A percentile compares a stretch with the other conserved stretches of the same genome.
Evolutionary conservation across 202 grass and related monocot genomes (phyloP).

Genomic region (Hordeum pubiflorum): DNA sequence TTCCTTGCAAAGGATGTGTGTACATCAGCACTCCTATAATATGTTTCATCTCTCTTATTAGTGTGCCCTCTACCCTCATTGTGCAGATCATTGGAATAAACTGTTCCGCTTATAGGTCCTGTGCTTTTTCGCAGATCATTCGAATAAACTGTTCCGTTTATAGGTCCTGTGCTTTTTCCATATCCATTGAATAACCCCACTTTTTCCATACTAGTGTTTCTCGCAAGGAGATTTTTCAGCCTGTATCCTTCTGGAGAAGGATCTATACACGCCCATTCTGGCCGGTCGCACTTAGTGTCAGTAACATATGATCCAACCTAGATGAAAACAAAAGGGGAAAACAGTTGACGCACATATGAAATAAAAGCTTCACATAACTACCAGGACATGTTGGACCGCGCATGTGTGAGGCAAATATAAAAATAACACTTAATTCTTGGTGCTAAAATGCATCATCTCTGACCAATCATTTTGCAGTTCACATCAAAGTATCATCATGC

Average conservation of each 20-base stretch:
- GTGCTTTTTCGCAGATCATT: slow-evolving; percentile 11
- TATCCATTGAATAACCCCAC: slow-evolving; percentile 29
- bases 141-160: slow-evolving; percentile 6
- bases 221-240: slow-evolving; percentile 22
- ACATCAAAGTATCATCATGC: slow-evolving; percentile 1
- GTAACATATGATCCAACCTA: slow-evolving; percentile 53
- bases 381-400: neutral
- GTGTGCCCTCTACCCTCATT: slow-evolving; percentile 25
- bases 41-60: slow-evolving; percentile 25
- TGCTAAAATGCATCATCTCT: neutral
- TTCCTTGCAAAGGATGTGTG: slow-evolving; percentile 31
- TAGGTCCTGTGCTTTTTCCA: slow-evolving; percentile 37
- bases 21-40: slow-evolving; percentile 16
- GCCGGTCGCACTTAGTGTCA: slow-evolving; percentile 65
- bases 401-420: slow-evolving; percentile 11
- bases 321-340: slow-evolving; percentile 7
- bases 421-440: neutral
- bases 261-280: slow-evolving; percentile 40
- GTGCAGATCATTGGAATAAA: slow-evolving; percentile 29
- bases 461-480: neutral
- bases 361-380: neutral
- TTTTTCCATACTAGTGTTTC: slow-evolving; percentile 30
- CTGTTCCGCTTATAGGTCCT: slow-evolving; percentile 23
- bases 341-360: slow-evolving; percentile 5
- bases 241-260: slow-evolving; percentile 35